Evolutionary conservation across 2,329 filamentous ascomycete genomes (phyloP), one percentile per base, ranked within the genome.

Genomic region (Colletotrichum cuscutae): DNA sequence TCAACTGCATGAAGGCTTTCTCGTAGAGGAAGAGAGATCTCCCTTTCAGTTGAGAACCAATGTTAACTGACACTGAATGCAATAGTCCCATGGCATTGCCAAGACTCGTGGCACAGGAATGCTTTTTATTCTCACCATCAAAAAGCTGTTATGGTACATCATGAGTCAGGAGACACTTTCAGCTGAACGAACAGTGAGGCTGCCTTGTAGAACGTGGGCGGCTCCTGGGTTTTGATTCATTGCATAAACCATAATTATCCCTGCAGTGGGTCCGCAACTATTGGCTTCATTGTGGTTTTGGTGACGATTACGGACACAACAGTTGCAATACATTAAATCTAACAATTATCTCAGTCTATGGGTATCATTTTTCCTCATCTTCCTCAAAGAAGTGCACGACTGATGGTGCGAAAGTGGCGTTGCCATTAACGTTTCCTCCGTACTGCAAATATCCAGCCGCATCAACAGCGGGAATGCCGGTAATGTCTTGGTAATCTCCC

Each of bases 361-460:
- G 42, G 52, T 61, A 42, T 58, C 42, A 61, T 56, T n/a, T 46
- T 13, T 62, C 57, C 7, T 65, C 8, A 3, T 68, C 71, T 9
- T 35, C 42, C 1, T 73, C 71, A 32, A 73, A 73, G 35, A 63
- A 73, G 30, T 71, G 68, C 42, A 64, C 56, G 4, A 73, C 71
- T 80, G 9, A 74, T 75, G 71, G 71, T 13, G 68, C 52, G 32
- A 26, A 54, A 19, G 71, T 68, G 42, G 68, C 53, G 60, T 83
- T 87, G 2, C 86, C 86, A 58, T 85, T 86, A 0, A 84, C 86
- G 35, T 78, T 82, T 0, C 86, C 86, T 0, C 85, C 86, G 67
- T 82, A 88, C 0, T 78, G 75, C 4, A 87, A 71, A 66, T 88
- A 88, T 0, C 83, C 84, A 8, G 73, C 73, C 12, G 83, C 79